phyloP scores from a whole-genome alignment of 352 stramenopile species.

The Vaucheria bursata region DNA sequence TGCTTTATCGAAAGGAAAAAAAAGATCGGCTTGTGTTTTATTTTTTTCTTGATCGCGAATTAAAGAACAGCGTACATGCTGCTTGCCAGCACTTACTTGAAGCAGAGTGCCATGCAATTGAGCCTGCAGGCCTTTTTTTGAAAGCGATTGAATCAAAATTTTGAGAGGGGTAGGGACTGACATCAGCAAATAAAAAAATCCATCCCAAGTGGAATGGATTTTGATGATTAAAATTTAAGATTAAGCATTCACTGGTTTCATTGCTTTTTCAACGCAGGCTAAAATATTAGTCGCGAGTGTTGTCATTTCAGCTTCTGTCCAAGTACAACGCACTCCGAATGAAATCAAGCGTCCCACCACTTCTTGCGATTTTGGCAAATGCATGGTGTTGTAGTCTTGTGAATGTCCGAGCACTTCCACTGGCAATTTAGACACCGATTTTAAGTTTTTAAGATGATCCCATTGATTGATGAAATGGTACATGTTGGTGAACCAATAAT shows the following conservation, averaged over 20 bases:
- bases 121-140: too few species aligned
- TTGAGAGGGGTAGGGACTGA: too few species aligned
- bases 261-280: neutral
- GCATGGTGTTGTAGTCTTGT: neutral
- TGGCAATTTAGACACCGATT: neutral
- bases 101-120: too few species aligned
- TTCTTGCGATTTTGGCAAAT: neutral
- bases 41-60: too few species aligned
- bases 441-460: slow-evolving; percentile 2
- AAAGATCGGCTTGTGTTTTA: too few species aligned
- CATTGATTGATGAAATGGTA: slow-evolving; percentile 7
- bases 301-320: neutral
- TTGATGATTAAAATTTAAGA: neutral
- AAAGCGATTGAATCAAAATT: too few species aligned
- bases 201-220: neutral
- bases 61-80: too few species aligned
- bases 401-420: neutral
- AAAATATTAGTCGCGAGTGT: neutral
- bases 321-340: neutral
- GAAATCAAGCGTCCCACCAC: neutral
- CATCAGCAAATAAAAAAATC: neutral
- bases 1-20: too few species aligned
- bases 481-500: slow-evolving; percentile 3
- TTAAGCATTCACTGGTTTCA: slow-evolving; percentile 1
- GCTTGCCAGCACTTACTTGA: too few species aligned